Conservation (phyloP, 2,329 filamentous ascomycete species). For the Pseudocercospora crystallina region DNA sequence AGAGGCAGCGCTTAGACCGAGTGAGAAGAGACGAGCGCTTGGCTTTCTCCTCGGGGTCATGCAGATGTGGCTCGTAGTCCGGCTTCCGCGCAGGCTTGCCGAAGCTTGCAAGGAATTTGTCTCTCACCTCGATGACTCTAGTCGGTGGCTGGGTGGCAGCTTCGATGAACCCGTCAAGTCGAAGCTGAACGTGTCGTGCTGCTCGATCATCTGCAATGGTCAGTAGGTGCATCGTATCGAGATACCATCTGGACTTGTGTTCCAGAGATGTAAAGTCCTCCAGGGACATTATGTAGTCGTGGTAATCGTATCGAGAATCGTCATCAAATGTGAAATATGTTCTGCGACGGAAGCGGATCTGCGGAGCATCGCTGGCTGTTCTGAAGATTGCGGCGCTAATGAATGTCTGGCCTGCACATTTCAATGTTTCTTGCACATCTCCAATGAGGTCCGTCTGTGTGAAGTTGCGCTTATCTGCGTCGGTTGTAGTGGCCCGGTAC, state of each 20-base stretch:
- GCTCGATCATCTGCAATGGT: conserved; percentile 12
- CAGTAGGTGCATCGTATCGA: conserved; percentile 16
- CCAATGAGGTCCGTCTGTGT: not conserved
- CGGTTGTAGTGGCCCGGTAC: conserved; percentile 4
- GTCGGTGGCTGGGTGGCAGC: not conserved
- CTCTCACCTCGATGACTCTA: conserved; percentile 1
- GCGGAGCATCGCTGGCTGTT: not conserved
- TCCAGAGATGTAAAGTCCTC: conserved; percentile 9
- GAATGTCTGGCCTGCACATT: conserved; percentile 8
- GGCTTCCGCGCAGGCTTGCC: not conserved
- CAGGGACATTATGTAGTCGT: conserved; percentile 6
- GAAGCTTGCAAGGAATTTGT: conserved; percentile 12
- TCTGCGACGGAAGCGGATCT: conserved; percentile 7
- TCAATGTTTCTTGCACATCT: conserved; percentile 8
- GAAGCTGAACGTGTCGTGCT: conserved; percentile 10
- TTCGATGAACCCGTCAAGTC: not conserved
- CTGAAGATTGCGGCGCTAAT: conserved; percentile 6
- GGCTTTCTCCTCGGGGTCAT: not conserved
- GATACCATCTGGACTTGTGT: conserved; percentile 8
- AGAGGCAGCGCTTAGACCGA: not conserved
- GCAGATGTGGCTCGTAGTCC: not conserved
- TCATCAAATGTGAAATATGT: conserved; percentile 5
- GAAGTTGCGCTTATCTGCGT: conserved; percentile 1
- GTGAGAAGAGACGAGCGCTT: not conserved
- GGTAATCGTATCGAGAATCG: conserved; percentile 1